Conservation (phyloP, 2,329 filamentous ascomycete genomes). For the Clonostachys rhizophaga region DNA sequence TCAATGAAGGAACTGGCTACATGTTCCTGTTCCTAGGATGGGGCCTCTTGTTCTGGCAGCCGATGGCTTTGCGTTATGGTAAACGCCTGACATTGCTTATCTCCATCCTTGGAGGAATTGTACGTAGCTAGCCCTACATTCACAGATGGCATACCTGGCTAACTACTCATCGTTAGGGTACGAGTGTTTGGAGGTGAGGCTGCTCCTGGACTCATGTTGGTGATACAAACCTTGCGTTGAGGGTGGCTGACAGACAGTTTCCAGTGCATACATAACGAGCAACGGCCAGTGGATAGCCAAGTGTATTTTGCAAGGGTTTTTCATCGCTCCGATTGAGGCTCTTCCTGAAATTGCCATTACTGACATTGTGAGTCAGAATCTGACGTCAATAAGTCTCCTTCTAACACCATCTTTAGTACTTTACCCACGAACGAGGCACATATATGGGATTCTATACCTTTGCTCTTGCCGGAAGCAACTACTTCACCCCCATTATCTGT, state of each 20-base stretch:
- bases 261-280: neutral
- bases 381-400: neutral
- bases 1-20: constrained; percentile 32
- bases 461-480: constrained; percentile 12
- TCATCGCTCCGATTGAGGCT: constrained; percentile 38
- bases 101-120: constrained; percentile 23
- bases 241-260: neutral
- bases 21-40: constrained; percentile 39
- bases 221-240: neutral
- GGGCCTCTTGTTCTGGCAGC: constrained; percentile 41
- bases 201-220: no score
- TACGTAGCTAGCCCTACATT: constrained; percentile 4
- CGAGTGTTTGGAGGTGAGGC: no score
- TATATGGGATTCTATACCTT: constrained; percentile 37
- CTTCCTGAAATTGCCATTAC: constrained; percentile 39
- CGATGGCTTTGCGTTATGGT: constrained; percentile 38
- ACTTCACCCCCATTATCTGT: constrained; percentile 1
- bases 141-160: neutral
- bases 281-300: constrained; percentile 36
- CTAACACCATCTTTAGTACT: constrained; percentile 12
- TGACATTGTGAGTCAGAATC: constrained; percentile 21
- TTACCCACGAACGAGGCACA: constrained; percentile 34
- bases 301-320: constrained; percentile 35
- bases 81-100: constrained; percentile 31
- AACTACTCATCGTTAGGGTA: no score